A percentile compares a stretch with the other conserved stretches of the same genome.
Evolutionary conservation across 2,329 filamentous ascomycete genomes (phyloP).

Genomic region (Ramularia collo-cygni): DNA sequence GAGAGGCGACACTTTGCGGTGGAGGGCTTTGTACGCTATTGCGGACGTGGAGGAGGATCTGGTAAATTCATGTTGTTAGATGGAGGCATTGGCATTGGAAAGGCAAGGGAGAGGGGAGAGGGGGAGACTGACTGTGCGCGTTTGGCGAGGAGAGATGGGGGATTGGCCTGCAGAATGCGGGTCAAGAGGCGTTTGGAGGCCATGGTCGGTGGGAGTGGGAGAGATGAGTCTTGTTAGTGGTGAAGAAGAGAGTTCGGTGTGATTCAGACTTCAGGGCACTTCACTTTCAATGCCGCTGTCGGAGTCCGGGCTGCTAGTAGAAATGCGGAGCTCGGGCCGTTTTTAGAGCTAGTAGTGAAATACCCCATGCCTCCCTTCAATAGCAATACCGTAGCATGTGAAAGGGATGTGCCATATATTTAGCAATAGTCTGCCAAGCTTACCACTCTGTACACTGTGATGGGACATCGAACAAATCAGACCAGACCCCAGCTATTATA

Average conservation of each 20-base stretch:
- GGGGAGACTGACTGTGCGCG: conserved; percentile 1
- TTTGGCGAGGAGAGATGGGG: conserved; percentile 7
- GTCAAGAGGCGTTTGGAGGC: conserved; percentile 28
- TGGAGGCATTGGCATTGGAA: conserved; percentile 23
- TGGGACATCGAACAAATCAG: too few species aligned
- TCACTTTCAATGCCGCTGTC: too few species aligned
- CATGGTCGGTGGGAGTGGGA: conserved; percentile 20
- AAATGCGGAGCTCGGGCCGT: neutral
- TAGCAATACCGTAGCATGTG: too few species aligned
- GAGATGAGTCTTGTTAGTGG: too few species aligned
- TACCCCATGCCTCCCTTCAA: too few species aligned
- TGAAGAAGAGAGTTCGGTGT: neutral
- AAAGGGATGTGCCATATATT: too few species aligned
- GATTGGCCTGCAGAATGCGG: conserved; percentile 18
- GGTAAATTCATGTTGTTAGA: conserved; percentile 47
- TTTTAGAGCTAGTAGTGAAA: conserved; percentile 7
- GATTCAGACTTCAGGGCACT: too few species aligned
- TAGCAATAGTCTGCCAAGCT: too few species aligned
- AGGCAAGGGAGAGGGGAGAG: neutral
- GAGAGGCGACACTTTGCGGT: conserved; percentile 80
- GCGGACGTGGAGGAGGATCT: conserved; percentile 72
- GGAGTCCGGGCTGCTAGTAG: too few species aligned
- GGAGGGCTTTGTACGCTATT: conserved; percentile 93
- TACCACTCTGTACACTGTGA: too few species aligned
- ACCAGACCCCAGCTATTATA: too few species aligned